Evolutionary conservation across 164 flowering plant species (phyloP), one percentile per base, ranked within the genome.

Genomic region (Tinospora cordifolia): DNA sequence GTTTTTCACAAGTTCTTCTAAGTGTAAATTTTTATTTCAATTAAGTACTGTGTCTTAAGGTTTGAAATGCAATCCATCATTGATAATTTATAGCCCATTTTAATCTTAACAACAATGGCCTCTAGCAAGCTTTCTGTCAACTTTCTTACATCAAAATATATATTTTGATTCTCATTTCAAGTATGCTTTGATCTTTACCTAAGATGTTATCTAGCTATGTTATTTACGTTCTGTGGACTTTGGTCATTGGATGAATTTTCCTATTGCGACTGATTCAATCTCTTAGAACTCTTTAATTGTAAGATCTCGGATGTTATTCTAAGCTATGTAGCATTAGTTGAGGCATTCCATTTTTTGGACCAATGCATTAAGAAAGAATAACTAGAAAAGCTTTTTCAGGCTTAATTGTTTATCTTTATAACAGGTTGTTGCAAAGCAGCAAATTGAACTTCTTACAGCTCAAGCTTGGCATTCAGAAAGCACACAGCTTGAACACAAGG

Each of bases 401-500:
- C 40, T 51, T 44, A 27, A n/a, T 54, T 22, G 11, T 74, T 39
- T 24, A 21, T 13, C 17, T 26, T 47, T 49, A 70, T 51, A 65
- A 59, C 87, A 93, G 98, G 74, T 89, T 49, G 66, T 76, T 67
- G 87, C 85, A 57, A 88, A 79, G 83, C 85, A 83, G 69, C 87
- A 87, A 70, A 88, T 94, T 64, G 87, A 85, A 39, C 62, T 78
- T 17, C 83, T 89, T 34, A 94, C 99, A 40, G 83, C 91, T 73
- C 86, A 88, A 75, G 91, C 98, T 51, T 94, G 98, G 97, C 76
- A 83, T 72, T 78, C 85, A 47, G 86, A 85, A 76, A 78, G 84
- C 76, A 84, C 83, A 79, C 83, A 87, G 63, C 88, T 94, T 14
- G 83, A 80, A 78, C 82, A 86, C 47, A 89, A 87, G 98, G 98